A percentile compares a stretch with the other conserved stretches of the same genome.
These are phyloP conservation scores for Fallopia convolvulus DNA, from an alignment of 148 eudicot genomes.

Conservation along the genomic window DNA sequence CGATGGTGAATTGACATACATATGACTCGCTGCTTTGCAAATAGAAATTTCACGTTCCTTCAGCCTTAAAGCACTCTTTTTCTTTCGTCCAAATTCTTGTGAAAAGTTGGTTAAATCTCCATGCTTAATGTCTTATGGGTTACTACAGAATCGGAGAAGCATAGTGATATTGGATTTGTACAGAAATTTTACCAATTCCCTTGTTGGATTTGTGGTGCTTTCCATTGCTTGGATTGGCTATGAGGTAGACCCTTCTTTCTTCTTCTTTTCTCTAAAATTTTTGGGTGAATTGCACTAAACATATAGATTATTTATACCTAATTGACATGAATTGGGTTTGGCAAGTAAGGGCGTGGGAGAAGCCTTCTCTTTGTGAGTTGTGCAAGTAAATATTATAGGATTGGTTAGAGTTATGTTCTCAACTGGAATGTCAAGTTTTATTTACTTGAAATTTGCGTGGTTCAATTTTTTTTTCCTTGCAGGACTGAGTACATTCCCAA, in stretches of 20 bases:
- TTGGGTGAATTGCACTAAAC: neutral
- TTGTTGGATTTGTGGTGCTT: conserved; percentile 77
- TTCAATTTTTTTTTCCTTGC: no score
- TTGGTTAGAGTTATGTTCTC: no score
- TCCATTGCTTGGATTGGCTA: conserved; percentile 98
- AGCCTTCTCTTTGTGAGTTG: no score
- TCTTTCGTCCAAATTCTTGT: neutral
- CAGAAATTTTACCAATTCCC: conserved; percentile 73
- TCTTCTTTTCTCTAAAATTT: no score
- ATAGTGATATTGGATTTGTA: conserved; percentile 80
- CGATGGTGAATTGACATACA: no score
- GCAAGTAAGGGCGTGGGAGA: no score
- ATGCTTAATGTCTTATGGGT: neutral
- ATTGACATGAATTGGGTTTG: neutral
- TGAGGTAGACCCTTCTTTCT: conserved; percentile 42
- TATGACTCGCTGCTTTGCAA: neutral
- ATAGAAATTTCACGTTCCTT: neutral
- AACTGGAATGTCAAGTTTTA: no score
- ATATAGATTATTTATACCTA: neutral
- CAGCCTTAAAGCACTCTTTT: neutral
- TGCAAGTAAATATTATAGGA: no score
- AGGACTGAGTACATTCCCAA: no score
- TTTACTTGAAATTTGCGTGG: no score
- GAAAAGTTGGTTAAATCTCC: neutral
- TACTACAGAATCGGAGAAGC: conserved; percentile 65